A percentile compares a stretch with the other conserved stretches of the same genome.
phyloP scores from a whole-genome alignment of 2,329 filamentous ascomycete species.

The Microdochium paspali region DNA sequence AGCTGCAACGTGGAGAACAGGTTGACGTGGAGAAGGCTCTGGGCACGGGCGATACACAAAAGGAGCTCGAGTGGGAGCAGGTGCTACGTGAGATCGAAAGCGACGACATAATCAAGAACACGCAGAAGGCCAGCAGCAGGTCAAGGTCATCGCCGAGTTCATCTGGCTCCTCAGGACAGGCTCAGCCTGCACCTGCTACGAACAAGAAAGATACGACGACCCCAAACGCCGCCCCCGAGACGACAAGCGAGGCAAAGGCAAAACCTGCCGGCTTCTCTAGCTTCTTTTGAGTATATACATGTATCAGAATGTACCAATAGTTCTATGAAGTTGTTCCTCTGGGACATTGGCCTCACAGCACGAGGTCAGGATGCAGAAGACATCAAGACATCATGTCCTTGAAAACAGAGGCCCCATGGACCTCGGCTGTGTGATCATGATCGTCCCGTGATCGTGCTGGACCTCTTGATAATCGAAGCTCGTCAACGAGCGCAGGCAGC shows the following conservation, averaged over 20 bases:
- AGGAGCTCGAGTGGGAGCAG: conserved; percentile 83
- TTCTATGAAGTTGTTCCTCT: conserved; percentile 7
- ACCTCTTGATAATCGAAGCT: conserved; percentile 26
- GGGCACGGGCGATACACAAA: conserved; percentile 65
- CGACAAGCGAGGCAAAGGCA: conserved; percentile 7
- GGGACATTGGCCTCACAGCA: background rate
- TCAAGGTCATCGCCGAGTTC: background rate
- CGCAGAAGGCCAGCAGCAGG: conserved; percentile 23
- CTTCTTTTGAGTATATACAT: conserved; percentile 35
- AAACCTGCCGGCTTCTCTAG: conserved; percentile 26
- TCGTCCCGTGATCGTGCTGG: conserved; percentile 6
- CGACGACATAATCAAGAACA: conserved; percentile 44
- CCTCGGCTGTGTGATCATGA: conserved; percentile 12
- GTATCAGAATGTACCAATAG: conserved; percentile 4
- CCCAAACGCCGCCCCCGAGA: conserved; percentile 11
- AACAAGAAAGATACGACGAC: conserved; percentile 23
- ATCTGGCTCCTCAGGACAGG: background rate
- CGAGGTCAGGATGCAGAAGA: conserved; percentile 3
- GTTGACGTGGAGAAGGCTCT: conserved; percentile 79
- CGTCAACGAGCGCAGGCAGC: conserved; percentile 46
- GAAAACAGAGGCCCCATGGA: conserved; percentile 30
- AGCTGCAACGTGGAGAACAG: conserved; percentile 60
- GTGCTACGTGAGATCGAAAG: conserved; percentile 58
- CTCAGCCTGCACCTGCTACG: conserved; percentile 12
- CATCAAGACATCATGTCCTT: conserved; percentile 50